Evolutionary conservation across 192 early-diverging fungal genomes (phyloP), one percentile per base, ranked within the genome.

Genomic region (Backusella liffmaniae): DNA sequence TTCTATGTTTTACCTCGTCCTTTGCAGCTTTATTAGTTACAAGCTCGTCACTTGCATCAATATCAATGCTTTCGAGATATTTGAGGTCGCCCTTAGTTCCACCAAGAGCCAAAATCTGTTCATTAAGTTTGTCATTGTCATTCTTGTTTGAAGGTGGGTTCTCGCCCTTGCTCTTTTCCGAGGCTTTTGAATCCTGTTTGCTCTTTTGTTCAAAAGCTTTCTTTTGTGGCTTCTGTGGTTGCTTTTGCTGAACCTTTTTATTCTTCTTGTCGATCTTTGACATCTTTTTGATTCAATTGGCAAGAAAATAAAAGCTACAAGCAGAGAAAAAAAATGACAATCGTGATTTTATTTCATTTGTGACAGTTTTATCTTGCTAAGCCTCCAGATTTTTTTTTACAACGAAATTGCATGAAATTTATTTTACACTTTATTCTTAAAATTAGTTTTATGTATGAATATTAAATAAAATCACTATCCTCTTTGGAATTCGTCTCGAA

Each of bases 41-140:
- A 29, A 83, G 23, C 1, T 83, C 78, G 53, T 79, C 78, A 62
- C 16, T 70, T 10, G 56, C 70, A 41, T 79, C 77, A 0, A 35
- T 30, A 41, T 83, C 82, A 36, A 83, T 44, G n/a, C 51, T 21
- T 35, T 83, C 76, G 34, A 83, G 42, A 39, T 79, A 79, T 66
- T 73, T 75, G 41, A 83, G 23, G 70, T 83, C 82, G 10, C 78
- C 82, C 26, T 76, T 72, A 36, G 82, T 79, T 23, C 82, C 82
- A 35, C 82, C 82, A n/a, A 83, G 65, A 53, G 67, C 35, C 12
- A 83, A 51, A 70, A 83, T 79, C 21, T 66, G 37, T 36, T 83
- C 78, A 10, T 72, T 49, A 26, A 83, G 49, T 16, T 67, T 44
- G 37, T 70, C 70, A 10, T 77, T 66, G 4, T 68, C 65, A 21